phyloP scores from a whole-genome alignment of 176 grass and related monocot genomes.

The Carex parvula region DNA sequence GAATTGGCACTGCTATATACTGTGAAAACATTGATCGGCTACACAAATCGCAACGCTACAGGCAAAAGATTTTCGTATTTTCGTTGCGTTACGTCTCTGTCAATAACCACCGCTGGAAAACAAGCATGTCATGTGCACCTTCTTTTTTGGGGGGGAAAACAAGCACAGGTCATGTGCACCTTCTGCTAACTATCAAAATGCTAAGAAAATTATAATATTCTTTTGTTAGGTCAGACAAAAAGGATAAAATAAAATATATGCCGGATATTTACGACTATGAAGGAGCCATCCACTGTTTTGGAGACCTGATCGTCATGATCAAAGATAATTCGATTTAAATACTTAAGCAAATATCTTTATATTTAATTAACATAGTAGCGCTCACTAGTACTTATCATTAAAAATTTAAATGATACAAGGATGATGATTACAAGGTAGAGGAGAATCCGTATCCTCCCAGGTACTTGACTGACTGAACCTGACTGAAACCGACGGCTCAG shows the following conservation, averaged over 20 bases:
- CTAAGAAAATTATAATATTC: not conserved
- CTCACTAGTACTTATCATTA: not conserved
- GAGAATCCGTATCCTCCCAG: too few species aligned
- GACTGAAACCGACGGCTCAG: too few species aligned
- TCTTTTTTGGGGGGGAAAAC: not conserved
- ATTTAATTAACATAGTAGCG: not conserved
- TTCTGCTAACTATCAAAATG: not conserved
- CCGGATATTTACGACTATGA: not conserved
- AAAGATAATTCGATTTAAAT: not conserved
- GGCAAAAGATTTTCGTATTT: too few species aligned
- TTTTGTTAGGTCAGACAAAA: not conserved
- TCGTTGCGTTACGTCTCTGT: not conserved
- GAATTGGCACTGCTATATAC: too few species aligned
- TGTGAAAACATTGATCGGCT: too few species aligned
- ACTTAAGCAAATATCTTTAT: not conserved
- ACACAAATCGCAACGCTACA: not conserved
- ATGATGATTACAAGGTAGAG: not conserved
- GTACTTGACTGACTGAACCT: too few species aligned
- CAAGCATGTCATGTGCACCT: constrained; percentile 12
- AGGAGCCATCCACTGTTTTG: too few species aligned
- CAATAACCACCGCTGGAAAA: not conserved
- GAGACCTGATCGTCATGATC: not conserved
- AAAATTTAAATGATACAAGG: not conserved
- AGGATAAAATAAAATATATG: not conserved
- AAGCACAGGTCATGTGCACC: not conserved